Percentiles rank a stretch among this genome's conserved stretches.
These are phyloP conservation scores for Microstegium vimineum DNA, from an alignment of 176 grass and related monocot genomes.

Conservation along the genomic window DNA sequence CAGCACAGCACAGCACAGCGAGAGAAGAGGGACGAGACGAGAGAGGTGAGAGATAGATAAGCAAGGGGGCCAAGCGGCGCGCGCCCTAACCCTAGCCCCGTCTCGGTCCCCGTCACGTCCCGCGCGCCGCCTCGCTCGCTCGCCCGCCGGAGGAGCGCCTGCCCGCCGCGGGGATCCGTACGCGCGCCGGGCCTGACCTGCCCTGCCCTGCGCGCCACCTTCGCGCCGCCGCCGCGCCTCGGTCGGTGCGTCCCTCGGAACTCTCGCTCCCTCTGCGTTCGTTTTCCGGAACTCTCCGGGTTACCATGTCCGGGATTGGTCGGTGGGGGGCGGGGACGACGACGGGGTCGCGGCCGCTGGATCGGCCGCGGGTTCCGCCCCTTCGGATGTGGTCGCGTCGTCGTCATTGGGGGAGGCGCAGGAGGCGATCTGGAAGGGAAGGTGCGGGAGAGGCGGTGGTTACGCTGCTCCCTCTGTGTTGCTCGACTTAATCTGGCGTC, in stretches of 20 bases:
- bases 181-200: neutral
- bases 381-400: neutral
- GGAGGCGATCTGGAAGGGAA: neutral
- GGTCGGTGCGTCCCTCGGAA: slow-evolving; percentile 30
- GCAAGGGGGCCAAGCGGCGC: too few relatives aligned
- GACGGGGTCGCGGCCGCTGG: neutral
- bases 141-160: neutral
- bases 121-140: neutral
- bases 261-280: neutral
- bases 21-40: neutral
- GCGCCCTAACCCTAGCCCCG: slow-evolving; percentile 51
- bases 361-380: slow-evolving; percentile 1
- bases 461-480: neutral
- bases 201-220: neutral
- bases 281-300: too few relatives aligned
- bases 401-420: neutral
- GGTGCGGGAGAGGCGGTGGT: neutral
- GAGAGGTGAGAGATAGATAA: slow-evolving; percentile 36
- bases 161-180: neutral
- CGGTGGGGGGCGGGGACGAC: neutral
- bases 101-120: neutral
- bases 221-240: too few relatives aligned
- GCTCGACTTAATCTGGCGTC: neutral
- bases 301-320: neutral
- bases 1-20: too few relatives aligned